These are phyloP conservation scores for Lasiosphaeria miniovina DNA, from an alignment of 495 filamentous ascomycete species.

Conservation along the genomic window DNA sequence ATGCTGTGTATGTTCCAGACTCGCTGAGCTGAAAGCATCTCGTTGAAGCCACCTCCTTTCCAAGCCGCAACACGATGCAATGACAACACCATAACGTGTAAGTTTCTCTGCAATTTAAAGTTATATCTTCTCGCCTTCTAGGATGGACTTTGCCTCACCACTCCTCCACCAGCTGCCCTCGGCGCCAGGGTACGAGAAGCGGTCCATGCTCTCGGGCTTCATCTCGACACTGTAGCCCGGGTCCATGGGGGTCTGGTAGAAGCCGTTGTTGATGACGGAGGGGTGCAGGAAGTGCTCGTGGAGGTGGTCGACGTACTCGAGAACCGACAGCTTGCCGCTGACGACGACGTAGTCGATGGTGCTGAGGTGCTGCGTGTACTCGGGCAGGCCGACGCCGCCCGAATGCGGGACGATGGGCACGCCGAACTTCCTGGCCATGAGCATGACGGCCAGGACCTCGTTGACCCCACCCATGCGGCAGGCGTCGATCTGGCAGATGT, in stretches of 20 bases:
- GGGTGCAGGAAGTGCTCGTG: constrained; percentile 93
- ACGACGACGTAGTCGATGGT: constrained; percentile 94
- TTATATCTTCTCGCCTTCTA: constrained; percentile 56
- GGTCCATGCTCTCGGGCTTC: constrained; percentile 82
- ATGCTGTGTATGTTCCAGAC: no score
- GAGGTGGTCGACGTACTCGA: constrained; percentile 91
- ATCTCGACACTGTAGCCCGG: constrained; percentile 91
- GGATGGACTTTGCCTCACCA: constrained; percentile 63
- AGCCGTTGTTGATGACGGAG: constrained; percentile 74
- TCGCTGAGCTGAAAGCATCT: no score
- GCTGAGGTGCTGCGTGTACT: constrained; percentile 91
- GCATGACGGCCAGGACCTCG: constrained; percentile 85
- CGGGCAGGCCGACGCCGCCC: constrained; percentile 86
- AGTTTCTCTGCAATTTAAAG: background rate
- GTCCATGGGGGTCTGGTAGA: constrained; percentile 79
- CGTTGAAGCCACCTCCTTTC: no score
- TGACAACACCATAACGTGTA: background rate
- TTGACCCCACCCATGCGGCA: constrained; percentile 91
- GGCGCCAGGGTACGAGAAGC: constrained; percentile 70
- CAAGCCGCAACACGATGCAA: no score
- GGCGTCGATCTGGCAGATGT: constrained; percentile 87
- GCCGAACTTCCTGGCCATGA: constrained; percentile 82
- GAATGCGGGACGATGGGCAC: constrained; percentile 86
- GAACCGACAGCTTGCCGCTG: constrained; percentile 70
- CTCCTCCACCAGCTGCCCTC: constrained; percentile 81